Evolutionary conservation across 1,139 yeast species (phyloP), one percentile per base, ranked within the genome.

Genomic region (Nadsonia commutata): DNA sequence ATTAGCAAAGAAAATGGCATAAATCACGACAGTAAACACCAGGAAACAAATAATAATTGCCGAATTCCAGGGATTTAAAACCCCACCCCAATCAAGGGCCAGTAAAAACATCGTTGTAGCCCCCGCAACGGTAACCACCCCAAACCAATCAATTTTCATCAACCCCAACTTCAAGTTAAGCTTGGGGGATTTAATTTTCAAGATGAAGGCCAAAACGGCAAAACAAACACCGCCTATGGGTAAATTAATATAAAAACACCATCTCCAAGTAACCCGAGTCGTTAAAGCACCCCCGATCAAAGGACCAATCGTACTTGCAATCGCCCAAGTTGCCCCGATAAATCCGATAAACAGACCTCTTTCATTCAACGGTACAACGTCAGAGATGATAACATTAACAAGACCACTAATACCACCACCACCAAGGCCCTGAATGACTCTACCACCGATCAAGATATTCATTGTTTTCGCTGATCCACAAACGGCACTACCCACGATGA

Each of bases 161-260:
- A 75, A 50, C 47, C 73, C 75, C 22, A 56, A 58, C 36, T 51
- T 51, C 23, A 67, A 45, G 33, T 57, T 58, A 69, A 64, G 45
- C 50, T 60, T 18, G 73, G 77, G 27, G 78, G 80, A 42, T 67
- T 65, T 59, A 9, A 78, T 18, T 36, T 47, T 47, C 33, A 71
- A 65, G 19, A 66, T 49, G 6, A 64, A 39, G 39, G 76, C 63
- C 21, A 72, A 53, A 0, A 59, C 55, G 0, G 62, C 54, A 20
- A 71, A 58, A 1, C 80, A 76, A 2, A 68, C 49, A 0, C 80
- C 85, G 13, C 82, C 83, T 36, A 78, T 63, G 3, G 88, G 85
- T 43, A 81, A 56, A 55, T 80, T 81, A 51, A 81, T 66, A 57
- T 74, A 80, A 57, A 81, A 81, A 52, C 84, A 77, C 88, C 90